Conservation (phyloP, 305 asterid genomes). For the Fraxinus greggii region DNA sequence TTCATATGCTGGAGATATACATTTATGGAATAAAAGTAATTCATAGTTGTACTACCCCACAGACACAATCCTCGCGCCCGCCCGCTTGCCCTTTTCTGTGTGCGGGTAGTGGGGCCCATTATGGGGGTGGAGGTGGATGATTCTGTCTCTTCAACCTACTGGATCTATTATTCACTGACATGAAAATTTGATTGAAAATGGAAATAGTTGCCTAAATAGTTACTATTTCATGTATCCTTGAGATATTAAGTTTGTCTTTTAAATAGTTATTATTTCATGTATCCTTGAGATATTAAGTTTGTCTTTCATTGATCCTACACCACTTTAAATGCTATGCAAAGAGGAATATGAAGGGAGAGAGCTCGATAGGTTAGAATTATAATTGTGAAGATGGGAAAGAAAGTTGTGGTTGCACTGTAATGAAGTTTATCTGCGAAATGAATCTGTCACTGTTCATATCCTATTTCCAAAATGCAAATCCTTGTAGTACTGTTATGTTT, state of each 20-base stretch:
- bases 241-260: not conserved
- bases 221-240: not conserved
- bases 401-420: not conserved
- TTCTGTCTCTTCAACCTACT: not conserved
- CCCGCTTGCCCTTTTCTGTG: not conserved
- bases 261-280: not conserved
- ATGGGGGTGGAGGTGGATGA: not conserved
- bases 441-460: not conserved
- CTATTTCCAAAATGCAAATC: not conserved
- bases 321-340: not conserved
- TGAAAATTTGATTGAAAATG: not conserved
- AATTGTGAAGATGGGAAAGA: not conserved
- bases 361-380: not conserved
- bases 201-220: not conserved
- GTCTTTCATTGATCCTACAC: not conserved
- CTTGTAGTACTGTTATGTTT: not conserved
- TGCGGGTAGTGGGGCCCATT: not conserved
- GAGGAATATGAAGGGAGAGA: not conserved
- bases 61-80: not conserved
- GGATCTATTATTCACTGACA: not conserved
- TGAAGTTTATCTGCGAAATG: not conserved
- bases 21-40: not conserved
- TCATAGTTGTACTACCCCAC: not conserved
- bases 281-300: not conserved
- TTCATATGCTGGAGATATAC: slow-evolving; percentile 12